Conservation (phyloP, 106 monocot species). For the Allium sativum region DNA sequence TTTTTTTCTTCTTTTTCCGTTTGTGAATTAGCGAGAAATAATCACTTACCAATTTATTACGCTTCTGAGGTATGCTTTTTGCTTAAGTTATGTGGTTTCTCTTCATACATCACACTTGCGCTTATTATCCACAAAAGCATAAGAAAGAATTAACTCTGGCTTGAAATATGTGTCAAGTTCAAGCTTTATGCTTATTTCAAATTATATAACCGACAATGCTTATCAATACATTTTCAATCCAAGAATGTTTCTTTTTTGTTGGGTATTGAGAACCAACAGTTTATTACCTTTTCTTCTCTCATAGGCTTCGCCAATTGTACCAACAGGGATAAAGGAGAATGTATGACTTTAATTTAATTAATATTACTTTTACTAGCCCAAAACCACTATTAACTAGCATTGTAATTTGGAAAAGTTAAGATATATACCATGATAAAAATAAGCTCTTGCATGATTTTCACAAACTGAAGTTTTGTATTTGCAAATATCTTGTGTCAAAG, state of each 20-base stretch:
- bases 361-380: too few species aligned
- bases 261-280: not conserved
- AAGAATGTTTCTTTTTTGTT: not conserved
- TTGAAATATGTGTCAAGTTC: not conserved
- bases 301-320: not conserved
- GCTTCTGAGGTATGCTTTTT: conserved; percentile 52
- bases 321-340: too few species aligned
- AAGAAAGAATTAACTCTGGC: not conserved
- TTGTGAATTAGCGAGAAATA: conserved; percentile 74
- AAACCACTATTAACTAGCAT: too few species aligned
- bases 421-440: too few species aligned
- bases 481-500: too few species aligned
- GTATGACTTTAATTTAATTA: too few species aligned
- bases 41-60: conserved; percentile 55
- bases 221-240: not conserved
- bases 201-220: too few species aligned
- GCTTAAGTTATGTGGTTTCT: not conserved
- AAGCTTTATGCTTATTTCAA: too few species aligned
- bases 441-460: too few species aligned
- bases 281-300: not conserved
- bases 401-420: too few species aligned
- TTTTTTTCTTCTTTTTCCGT: conserved; percentile 95
- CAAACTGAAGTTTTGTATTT: too few species aligned
- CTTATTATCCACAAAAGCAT: not conserved
- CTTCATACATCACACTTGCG: too few species aligned